A percentile compares a stretch with the other conserved stretches of the same genome.
Evolutionary conservation across 2,329 filamentous ascomycete species (phyloP).

Genomic region (Volutella citrinella): DNA sequence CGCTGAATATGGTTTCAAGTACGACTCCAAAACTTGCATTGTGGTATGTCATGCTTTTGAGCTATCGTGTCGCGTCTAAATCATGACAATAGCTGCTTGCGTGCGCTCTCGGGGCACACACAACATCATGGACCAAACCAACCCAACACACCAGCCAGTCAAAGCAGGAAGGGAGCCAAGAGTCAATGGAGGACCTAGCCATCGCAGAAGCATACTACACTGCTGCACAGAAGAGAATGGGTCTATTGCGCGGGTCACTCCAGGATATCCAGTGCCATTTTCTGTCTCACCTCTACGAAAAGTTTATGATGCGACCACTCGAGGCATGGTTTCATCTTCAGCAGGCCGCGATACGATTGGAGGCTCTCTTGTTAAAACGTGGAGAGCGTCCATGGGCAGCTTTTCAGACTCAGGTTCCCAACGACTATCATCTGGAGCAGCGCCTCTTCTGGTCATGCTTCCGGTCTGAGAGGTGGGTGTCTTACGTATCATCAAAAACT

Average conservation of each 20-base stretch:
- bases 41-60: too few relatives aligned
- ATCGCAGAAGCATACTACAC: constrained; percentile 4
- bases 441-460: constrained; percentile 11
- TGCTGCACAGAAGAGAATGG: constrained; percentile 10
- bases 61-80: too few relatives aligned
- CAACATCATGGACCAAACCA: too few relatives aligned
- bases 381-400: background rate
- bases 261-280: constrained; percentile 11
- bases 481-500: background rate
- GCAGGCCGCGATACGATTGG: constrained; percentile 7
- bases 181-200: too few relatives aligned
- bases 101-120: too few relatives aligned
- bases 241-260: constrained; percentile 6
- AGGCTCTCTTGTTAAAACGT: constrained; percentile 4
- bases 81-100: too few relatives aligned
- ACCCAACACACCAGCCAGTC: too few relatives aligned
- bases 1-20: too few relatives aligned
- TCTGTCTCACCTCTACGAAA: constrained; percentile 9
- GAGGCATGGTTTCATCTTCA: constrained; percentile 10
- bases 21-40: too few relatives aligned
- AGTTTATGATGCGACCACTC: constrained; percentile 9
- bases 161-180: too few relatives aligned
- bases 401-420: background rate
- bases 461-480: constrained; percentile 12
- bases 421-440: constrained; percentile 7